These are phyloP conservation scores for Friedmanniomyces simplex DNA, from an alignment of 495 filamentous ascomycete species.

Conservation along the genomic window DNA sequence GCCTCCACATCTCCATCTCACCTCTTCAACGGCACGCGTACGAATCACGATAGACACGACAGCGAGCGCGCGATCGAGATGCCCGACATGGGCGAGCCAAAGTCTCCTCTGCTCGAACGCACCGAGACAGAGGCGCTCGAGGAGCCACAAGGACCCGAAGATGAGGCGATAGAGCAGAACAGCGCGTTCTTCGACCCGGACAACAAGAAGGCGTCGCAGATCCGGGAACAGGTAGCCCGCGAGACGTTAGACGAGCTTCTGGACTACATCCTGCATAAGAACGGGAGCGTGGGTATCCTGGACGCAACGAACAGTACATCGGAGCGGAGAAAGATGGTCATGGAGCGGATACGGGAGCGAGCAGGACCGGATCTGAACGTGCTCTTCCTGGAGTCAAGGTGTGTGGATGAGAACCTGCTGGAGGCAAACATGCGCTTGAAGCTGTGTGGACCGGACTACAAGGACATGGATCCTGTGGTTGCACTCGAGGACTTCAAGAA, in stretches of 20 bases:
- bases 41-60: slow-evolving; percentile 5
- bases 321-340: slow-evolving; percentile 68
- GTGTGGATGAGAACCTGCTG: slow-evolving; percentile 69
- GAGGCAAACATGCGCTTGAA: slow-evolving; percentile 98
- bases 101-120: not conserved
- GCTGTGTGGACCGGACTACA: slow-evolving; percentile 94
- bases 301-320: slow-evolving; percentile 96
- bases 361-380: slow-evolving; percentile 82
- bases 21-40: not conserved
- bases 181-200: slow-evolving; percentile 90
- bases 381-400: slow-evolving; percentile 87
- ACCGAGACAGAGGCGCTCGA: slow-evolving; percentile 1
- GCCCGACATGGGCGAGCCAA: slow-evolving; percentile 15
- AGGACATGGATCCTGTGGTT: slow-evolving; percentile 72
- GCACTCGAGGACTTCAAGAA: slow-evolving; percentile 86
- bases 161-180: slow-evolving; percentile 67
- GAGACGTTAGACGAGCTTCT: slow-evolving; percentile 86
- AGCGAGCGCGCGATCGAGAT: slow-evolving; percentile 1
- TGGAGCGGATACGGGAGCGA: slow-evolving; percentile 67
- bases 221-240: slow-evolving; percentile 84
- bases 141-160: slow-evolving; percentile 2
- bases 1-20: not conserved
- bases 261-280: slow-evolving; percentile 69
- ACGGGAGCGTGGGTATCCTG: slow-evolving; percentile 91
- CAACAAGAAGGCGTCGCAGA: slow-evolving; percentile 67